Base-by-base conservation (phyloP, 441 rosid genomes). In the Arabidopsis hybrid region DNA sequence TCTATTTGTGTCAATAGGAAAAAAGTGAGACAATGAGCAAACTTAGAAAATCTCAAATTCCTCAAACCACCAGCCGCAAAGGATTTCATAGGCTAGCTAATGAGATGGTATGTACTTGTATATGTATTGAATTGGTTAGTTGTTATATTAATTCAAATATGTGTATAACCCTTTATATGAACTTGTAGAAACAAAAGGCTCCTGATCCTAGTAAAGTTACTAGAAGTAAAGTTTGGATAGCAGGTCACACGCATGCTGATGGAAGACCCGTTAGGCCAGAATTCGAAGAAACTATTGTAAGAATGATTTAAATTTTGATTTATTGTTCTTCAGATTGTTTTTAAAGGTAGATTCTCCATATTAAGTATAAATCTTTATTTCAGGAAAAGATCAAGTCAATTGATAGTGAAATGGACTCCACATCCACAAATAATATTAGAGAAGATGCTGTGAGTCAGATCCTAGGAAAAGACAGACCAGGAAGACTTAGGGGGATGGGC, bases 371-470 rank as follows among this genome's bases (percentile, higher is more conserved):
- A 50, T 18, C 1, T 50, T 18, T 2, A 17, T 50, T 7, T 50
- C 31, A 50, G 7, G 32, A 50, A 50, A 50, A 18, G 2, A 18
- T 21, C 13, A 18, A 21, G 32, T 8, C 56, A 21, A 51, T 21
- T 51, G 56, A 51, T 67, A 40, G 66, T 40, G 34, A 60, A 60
- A 11, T 60, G 11, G 65, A 40, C 3, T 39, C 65, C 8, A 21
- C 34, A 39, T 3, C 65, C 16, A 21, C 49, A 0, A 0, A 61
- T 46, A 63, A 32, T 31, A 2, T 63, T 16, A 32, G 31, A 8
- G 56, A 64, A 16, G 68, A 64, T 64, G 68, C 0, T 64, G 69
- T 65, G 16, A 47, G 45, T 32, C 17, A 49, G 17, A 45, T 65
- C 0, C 16, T 65, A 3, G 34, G 69, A 32, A 32, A 11, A 34